A percentile compares a stretch with the other conserved stretches of the same genome.
These are phyloP conservation scores for Taphrina flavorubra DNA, from an alignment of 1,139 yeast species.

Conservation along the genomic window DNA sequence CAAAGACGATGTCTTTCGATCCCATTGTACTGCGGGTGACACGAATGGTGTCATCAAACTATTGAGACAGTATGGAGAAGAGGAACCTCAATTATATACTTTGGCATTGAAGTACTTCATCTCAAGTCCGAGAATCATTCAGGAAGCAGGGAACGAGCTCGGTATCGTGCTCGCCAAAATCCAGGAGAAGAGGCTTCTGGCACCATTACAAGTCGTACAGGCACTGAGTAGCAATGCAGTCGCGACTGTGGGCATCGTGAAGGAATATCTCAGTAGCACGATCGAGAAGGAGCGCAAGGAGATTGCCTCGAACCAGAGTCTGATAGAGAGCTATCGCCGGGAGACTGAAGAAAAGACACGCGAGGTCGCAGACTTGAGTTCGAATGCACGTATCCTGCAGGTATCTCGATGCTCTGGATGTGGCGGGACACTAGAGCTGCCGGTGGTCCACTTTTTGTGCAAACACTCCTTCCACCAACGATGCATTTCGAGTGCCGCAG, in stretches of 20 bases:
- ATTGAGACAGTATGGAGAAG: slow-evolving; percentile 64
- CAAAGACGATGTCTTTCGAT: slow-evolving; percentile 69
- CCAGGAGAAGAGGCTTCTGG: slow-evolving; percentile 61
- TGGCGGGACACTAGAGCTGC: slow-evolving; percentile 70
- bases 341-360: slow-evolving; percentile 67
- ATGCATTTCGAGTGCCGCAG: slow-evolving; percentile 57
- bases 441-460: slow-evolving; percentile 84
- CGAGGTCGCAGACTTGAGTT: slow-evolving; percentile 60
- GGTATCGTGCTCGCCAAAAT: slow-evolving; percentile 61
- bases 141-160: slow-evolving; percentile 61
- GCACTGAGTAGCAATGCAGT: slow-evolving; percentile 67
- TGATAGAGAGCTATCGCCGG: slow-evolving; percentile 69
- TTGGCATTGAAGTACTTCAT: slow-evolving; percentile 70
- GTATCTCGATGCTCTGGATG: slow-evolving; percentile 76
- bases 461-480: slow-evolving; percentile 85
- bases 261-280: slow-evolving; percentile 68
- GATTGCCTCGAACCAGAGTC: slow-evolving; percentile 68
- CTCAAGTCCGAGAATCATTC: slow-evolving; percentile 62
- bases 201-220: slow-evolving; percentile 78
- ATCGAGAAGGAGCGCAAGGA: slow-evolving; percentile 69
- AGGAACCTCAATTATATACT: slow-evolving; percentile 69
- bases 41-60: slow-evolving; percentile 63
- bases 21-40: slow-evolving; percentile 65
- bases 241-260: slow-evolving; percentile 75
- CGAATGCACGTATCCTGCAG: slow-evolving; percentile 63